A percentile compares a stretch with the other conserved stretches of the same genome.
phyloP scores from a whole-genome alignment of 768 basidiomycete species.

The Candolleomyces efflorescens region DNA sequence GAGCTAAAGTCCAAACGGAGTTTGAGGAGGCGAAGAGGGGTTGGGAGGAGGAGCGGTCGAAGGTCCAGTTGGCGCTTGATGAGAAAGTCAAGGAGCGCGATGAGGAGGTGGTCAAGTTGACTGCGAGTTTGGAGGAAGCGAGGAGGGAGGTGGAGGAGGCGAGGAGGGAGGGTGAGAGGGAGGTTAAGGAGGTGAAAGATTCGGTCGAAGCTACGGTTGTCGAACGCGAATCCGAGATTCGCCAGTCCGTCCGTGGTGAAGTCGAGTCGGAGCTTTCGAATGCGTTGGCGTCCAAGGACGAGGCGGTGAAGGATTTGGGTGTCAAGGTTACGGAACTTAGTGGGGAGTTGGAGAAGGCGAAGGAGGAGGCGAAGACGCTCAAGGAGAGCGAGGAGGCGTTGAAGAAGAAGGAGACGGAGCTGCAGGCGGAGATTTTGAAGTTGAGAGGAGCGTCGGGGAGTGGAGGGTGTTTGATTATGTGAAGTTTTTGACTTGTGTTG shows the following conservation, averaged over 20 bases:
- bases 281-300: neutral
- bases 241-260: neutral
- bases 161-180: neutral
- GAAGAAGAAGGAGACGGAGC: conserved; percentile 1
- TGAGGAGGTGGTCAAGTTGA: neutral
- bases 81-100: neutral
- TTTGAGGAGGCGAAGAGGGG: neutral
- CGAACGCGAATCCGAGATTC: neutral
- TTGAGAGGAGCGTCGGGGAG: neutral
- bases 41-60: neutral
- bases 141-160: neutral
- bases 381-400: neutral
- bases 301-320: neutral
- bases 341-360: neutral
- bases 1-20: neutral
- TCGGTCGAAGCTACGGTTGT: neutral
- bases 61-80: neutral
- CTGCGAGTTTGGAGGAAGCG: neutral
- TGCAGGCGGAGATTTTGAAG: conserved; percentile 1
- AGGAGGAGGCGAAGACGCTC: neutral
- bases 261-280: neutral
- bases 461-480: neutral
- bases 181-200: neutral
- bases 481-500: neutral
- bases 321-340: neutral